Percentiles rank a stretch among this genome's conserved stretches.
These are phyloP conservation scores for Kodamaea leandrae DNA, from an alignment of 805 yeast species.

Conservation along the genomic window DNA sequence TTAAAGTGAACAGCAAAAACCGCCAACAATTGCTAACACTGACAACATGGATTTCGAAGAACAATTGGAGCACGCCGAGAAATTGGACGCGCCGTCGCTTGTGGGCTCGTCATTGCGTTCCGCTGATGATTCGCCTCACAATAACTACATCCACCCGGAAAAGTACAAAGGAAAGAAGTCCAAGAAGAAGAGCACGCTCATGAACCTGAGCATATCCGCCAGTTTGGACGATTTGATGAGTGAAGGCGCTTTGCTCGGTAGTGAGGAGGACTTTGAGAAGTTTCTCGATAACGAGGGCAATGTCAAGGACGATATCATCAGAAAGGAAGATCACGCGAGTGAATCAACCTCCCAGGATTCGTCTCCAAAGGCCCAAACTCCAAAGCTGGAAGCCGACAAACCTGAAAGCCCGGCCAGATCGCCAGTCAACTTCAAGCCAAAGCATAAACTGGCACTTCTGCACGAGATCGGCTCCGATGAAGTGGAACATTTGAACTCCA, in stretches of 20 bases:
- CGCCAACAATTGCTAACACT: conserved; percentile 4
- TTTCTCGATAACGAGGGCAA: conserved; percentile 54
- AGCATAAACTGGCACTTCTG: no score
- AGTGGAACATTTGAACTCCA: no score
- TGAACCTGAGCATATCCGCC: conserved; percentile 44
- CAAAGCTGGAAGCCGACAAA: neutral
- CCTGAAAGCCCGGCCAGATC: no score
- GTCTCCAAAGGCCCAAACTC: no score
- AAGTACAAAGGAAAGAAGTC: conserved; percentile 30
- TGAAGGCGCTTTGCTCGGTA: conserved; percentile 46
- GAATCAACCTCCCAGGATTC: conserved; percentile 1
- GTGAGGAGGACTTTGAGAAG: conserved; percentile 52
- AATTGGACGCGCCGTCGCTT: conserved; percentile 47
- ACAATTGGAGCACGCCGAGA: conserved; percentile 53
- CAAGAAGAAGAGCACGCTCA: conserved; percentile 11
- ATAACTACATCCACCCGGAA: conserved; percentile 46
- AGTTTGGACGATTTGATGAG: conserved; percentile 50
- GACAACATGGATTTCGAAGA: conserved; percentile 47
- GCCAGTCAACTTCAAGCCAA: no score
- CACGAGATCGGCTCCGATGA: no score
- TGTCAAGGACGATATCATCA: conserved; percentile 44
- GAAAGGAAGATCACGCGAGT: conserved; percentile 3
- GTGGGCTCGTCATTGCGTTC: conserved; percentile 52
- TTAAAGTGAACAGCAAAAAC: conserved; percentile 3
- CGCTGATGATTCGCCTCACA: conserved; percentile 45